These are phyloP conservation scores for Botryosphaeria dothidea DNA, from an alignment of 2,329 filamentous ascomycete species.

Conservation along the genomic window DNA sequence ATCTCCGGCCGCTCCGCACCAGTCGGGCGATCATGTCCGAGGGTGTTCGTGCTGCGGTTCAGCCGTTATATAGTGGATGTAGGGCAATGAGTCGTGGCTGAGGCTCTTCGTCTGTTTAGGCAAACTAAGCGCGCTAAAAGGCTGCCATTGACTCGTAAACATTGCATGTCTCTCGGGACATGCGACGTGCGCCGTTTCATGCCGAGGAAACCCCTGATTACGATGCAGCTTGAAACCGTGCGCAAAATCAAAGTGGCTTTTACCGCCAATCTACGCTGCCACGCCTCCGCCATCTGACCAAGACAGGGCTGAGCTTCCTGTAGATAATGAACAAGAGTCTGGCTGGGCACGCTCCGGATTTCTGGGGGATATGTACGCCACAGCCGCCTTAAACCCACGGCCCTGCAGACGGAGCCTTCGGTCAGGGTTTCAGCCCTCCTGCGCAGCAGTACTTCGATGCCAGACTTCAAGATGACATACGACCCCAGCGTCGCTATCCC, in stretches of 20 bases:
- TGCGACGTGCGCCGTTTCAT: slow-evolving; percentile 13
- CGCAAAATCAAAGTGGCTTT: slow-evolving; percentile 2
- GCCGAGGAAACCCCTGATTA: slow-evolving; percentile 4
- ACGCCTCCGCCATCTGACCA: background rate
- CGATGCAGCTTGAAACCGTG: slow-evolving; percentile 15
- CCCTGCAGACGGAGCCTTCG: background rate
- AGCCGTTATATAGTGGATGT: background rate
- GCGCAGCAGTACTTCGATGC: background rate
- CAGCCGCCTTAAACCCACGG: background rate
- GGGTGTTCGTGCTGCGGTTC: background rate
- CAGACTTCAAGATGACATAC: background rate
- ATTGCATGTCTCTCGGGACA: background rate
- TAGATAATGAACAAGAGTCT: background rate
- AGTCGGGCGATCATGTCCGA: background rate
- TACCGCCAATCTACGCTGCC: background rate
- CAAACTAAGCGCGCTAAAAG: slow-evolving; percentile 1
- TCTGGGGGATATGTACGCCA: slow-evolving; percentile 6
- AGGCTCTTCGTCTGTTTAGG: slow-evolving; percentile 10
- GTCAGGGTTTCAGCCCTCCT: background rate
- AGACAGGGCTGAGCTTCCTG: slow-evolving; percentile 2
- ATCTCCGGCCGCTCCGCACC: background rate
- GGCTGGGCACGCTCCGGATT: background rate
- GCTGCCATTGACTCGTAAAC: slow-evolving; percentile 17
- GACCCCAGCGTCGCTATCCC: slow-evolving; percentile 21
- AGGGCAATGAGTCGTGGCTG: slow-evolving; percentile 11